Evolutionary conservation across 2,329 filamentous ascomycete genomes (phyloP).

Genomic region (Lecanicillium sp.): DNA sequence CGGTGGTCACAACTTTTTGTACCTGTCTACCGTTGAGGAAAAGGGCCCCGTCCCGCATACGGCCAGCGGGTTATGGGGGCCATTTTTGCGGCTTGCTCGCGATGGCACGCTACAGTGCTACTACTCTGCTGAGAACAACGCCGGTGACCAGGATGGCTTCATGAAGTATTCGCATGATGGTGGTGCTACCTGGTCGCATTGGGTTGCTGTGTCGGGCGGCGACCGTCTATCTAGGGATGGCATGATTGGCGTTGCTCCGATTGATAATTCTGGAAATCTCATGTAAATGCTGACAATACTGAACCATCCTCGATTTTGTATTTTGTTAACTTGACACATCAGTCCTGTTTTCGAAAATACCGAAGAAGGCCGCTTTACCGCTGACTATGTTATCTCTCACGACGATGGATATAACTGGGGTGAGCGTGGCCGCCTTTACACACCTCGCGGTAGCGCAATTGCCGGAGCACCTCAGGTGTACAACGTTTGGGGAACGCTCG

Average conservation of each 20-base stretch:
- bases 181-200: conserved; percentile 26
- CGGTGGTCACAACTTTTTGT: conserved; percentile 25
- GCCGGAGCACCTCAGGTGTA: conserved; percentile 32
- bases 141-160: conserved; percentile 30
- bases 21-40: conserved; percentile 19
- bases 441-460: conserved; percentile 19
- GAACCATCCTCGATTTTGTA: too few species aligned
- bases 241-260: conserved; percentile 32
- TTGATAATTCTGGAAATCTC: conserved; percentile 19
- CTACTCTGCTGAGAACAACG: conserved; percentile 30
- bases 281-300: conserved; percentile 20
- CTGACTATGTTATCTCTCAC: conserved; percentile 25
- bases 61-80: conserved; percentile 33
- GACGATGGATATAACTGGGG: conserved; percentile 34
- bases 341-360: conserved; percentile 33
- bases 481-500: conserved; percentile 30
- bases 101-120: conserved; percentile 33
- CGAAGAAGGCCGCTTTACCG: conserved; percentile 21
- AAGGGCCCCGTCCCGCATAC: conserved; percentile 10
- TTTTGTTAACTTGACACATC: neutral
- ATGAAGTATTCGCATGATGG: conserved; percentile 27
- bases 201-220: conserved; percentile 24
- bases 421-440: conserved; percentile 26
- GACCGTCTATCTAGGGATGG: conserved; percentile 30
- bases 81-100: conserved; percentile 28